A percentile compares a stretch with the other conserved stretches of the same genome.
These are phyloP conservation scores for Mucor circinelloides DNA, from an alignment of 371 early-diverging fungal species.

Conservation along the genomic window DNA sequence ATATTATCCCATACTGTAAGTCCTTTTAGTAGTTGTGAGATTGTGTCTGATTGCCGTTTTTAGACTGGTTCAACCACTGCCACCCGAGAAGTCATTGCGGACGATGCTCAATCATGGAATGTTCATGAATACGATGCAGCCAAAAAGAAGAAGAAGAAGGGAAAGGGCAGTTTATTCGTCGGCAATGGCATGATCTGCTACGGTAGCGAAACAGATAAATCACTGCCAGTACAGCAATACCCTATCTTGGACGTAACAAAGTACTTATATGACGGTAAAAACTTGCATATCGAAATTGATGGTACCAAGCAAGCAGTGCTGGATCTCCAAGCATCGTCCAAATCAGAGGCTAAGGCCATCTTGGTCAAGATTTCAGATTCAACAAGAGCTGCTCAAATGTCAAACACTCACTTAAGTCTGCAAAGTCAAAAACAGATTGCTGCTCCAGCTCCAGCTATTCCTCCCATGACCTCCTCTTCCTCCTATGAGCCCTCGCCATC, in stretches of 20 bases:
- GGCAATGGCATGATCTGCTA: constrained; percentile 70
- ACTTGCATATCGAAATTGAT: constrained; percentile 63
- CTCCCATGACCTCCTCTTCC: background rate
- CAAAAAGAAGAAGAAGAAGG: constrained; percentile 80
- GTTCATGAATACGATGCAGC: constrained; percentile 63
- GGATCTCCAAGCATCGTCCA: constrained; percentile 70
- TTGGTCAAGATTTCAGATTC: constrained; percentile 64
- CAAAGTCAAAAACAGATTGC: constrained; percentile 19
- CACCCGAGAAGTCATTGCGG: constrained; percentile 23
- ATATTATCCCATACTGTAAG: constrained; percentile 29
- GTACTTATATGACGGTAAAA: constrained; percentile 64
- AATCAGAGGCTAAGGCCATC: constrained; percentile 71
- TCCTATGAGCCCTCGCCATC: background rate
- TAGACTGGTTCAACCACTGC: constrained; percentile 18
- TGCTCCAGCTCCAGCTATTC: constrained; percentile 22
- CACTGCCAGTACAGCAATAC: constrained; percentile 69
- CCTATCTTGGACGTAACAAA: constrained; percentile 63
- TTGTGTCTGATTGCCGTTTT: constrained; percentile 2
- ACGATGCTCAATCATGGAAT: constrained; percentile 49
- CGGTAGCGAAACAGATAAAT: constrained; percentile 74
- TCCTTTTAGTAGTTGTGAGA: background rate
- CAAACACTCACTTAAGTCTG: constrained; percentile 17
- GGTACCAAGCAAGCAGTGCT: constrained; percentile 56
- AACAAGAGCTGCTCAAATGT: constrained; percentile 46
- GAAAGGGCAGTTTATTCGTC: constrained; percentile 70